These are phyloP conservation scores for Suhomyces sp. DNA, from an alignment of 805 yeast genomes.

Conservation along the genomic window DNA sequence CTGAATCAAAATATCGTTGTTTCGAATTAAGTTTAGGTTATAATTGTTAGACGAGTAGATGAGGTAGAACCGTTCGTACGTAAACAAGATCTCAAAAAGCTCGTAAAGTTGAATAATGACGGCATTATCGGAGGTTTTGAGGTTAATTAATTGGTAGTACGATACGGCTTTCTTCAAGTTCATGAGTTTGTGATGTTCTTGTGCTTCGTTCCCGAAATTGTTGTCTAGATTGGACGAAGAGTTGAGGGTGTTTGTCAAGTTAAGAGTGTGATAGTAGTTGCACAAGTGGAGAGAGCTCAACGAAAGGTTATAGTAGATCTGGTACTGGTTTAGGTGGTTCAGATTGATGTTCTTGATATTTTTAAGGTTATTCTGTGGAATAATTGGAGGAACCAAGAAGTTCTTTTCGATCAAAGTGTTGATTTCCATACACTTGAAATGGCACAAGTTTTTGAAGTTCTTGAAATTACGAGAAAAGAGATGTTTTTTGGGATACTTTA, in stretches of 20 bases:
- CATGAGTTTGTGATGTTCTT: slow-evolving; percentile 30
- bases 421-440: slow-evolving; percentile 28
- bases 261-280: slow-evolving; percentile 29
- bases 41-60: slow-evolving; percentile 14
- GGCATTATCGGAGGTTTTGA: slow-evolving; percentile 19
- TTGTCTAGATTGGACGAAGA: slow-evolving; percentile 10
- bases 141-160: slow-evolving; percentile 28
- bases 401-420: slow-evolving; percentile 21
- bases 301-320: slow-evolving; percentile 30
- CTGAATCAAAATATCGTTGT: slow-evolving; percentile 12
- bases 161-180: slow-evolving; percentile 29
- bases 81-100: slow-evolving; percentile 28
- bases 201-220: slow-evolving; percentile 17
- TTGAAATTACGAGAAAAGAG: slow-evolving; percentile 17
- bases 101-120: slow-evolving; percentile 24
- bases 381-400: slow-evolving; percentile 17
- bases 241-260: slow-evolving; percentile 23
- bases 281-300: slow-evolving; percentile 26
- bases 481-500: slow-evolving; percentile 15
- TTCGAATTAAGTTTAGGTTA: slow-evolving; percentile 10
- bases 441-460: slow-evolving; percentile 22
- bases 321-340: slow-evolving; percentile 20
- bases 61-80: slow-evolving; percentile 23
- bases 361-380: slow-evolving; percentile 10
- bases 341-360: slow-evolving; percentile 5